Percentiles rank a stretch among this genome's conserved stretches.
Evolutionary conservation across 495 filamentous ascomycete genomes (phyloP).

Genomic region (Penicillium parvum): DNA sequence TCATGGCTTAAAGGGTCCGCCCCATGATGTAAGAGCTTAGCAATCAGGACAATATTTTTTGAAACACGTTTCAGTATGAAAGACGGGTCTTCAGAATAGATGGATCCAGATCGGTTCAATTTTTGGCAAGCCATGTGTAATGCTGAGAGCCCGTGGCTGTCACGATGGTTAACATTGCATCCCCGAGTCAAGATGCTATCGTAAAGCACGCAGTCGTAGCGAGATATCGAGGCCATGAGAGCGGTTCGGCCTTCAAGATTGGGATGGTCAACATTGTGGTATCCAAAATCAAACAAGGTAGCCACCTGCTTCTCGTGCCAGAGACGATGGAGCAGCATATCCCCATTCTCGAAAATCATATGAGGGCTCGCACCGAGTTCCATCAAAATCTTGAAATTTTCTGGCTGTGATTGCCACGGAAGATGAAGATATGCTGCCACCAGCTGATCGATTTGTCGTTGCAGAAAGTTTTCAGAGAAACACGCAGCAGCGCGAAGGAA

Average conservation of each 20-base stretch:
- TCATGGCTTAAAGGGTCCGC: not conserved
- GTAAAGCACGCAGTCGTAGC: too few relatives aligned
- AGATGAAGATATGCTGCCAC: not conserved
- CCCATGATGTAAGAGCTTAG: not conserved
- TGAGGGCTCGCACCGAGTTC: not conserved
- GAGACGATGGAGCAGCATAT: not conserved
- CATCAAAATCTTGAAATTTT: not conserved
- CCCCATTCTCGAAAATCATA: not conserved
- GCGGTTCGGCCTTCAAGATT: not conserved
- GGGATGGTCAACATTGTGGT: not conserved
- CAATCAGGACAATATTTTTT: not conserved
- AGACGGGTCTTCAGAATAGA: not conserved
- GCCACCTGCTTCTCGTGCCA: not conserved
- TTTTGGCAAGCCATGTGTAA: not conserved
- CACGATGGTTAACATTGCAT: not conserved
- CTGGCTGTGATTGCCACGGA: too few relatives aligned
- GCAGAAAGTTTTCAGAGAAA: not conserved
- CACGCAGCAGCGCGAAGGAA: not conserved
- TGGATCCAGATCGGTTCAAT: too few relatives aligned
- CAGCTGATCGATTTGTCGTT: not conserved
- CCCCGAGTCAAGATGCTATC: not conserved
- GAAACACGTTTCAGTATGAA: not conserved
- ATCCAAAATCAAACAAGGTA: not conserved
- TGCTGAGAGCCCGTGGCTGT: not conserved
- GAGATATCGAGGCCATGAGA: not conserved